phyloP scores from a whole-genome alignment of 2,329 filamentous ascomycete genomes.

The Xylaria sp. region DNA sequence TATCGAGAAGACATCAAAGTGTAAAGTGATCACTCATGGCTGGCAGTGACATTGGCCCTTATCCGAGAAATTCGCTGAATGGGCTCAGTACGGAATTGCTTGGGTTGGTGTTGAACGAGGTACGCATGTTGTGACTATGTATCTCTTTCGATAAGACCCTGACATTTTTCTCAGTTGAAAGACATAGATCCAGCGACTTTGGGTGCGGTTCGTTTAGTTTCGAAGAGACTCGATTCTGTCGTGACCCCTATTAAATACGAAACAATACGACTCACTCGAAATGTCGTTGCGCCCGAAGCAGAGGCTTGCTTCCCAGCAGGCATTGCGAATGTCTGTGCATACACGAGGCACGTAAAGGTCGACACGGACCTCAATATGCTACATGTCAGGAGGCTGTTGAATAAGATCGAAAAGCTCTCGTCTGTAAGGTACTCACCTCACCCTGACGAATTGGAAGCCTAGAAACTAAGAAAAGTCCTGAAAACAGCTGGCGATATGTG shows the following conservation, averaged over 20 bases:
- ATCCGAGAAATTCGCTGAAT: constrained; percentile 29
- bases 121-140: constrained; percentile 21
- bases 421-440: constrained; percentile 36
- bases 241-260: constrained; percentile 41
- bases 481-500: constrained; percentile 38
- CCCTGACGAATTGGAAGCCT: not conserved
- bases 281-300: constrained; percentile 35
- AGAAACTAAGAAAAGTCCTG: not conserved
- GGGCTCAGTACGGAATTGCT: constrained; percentile 41
- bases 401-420: constrained; percentile 33
- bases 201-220: constrained; percentile 35
- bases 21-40: constrained; percentile 7
- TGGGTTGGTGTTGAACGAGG: constrained; percentile 39
- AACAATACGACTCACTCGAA: constrained; percentile 35
- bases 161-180: constrained; percentile 33
- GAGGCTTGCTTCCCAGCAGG: constrained; percentile 31
- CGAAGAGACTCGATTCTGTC: constrained; percentile 37
- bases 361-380: constrained; percentile 37
- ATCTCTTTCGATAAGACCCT: not conserved
- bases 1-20: not conserved
- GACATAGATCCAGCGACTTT: constrained; percentile 35
- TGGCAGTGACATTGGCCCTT: constrained; percentile 1
- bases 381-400: constrained; percentile 35
- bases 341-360: constrained; percentile 39
- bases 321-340: constrained; percentile 33